These are phyloP conservation scores for Trypethelium eluteriae DNA, from an alignment of 495 filamentous ascomycete species.

Conservation along the genomic window DNA sequence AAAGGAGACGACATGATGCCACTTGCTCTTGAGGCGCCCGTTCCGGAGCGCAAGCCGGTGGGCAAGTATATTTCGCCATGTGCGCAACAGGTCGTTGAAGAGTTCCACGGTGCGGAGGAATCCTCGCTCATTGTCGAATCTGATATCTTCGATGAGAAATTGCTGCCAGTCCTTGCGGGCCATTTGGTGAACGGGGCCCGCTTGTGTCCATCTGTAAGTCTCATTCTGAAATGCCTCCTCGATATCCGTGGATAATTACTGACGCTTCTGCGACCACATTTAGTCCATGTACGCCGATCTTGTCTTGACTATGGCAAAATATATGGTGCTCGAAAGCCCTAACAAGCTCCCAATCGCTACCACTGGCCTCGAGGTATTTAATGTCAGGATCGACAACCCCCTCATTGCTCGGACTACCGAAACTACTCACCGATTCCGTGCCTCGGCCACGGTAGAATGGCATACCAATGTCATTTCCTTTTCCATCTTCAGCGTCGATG, in stretches of 20 bases:
- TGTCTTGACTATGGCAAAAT: constrained; percentile 18
- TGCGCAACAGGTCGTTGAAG: constrained; percentile 30
- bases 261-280: background rate
- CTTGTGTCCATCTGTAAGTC: constrained; percentile 18
- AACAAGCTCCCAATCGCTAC: constrained; percentile 23
- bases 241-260: background rate
- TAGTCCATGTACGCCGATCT: constrained; percentile 24
- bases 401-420: too few species aligned
- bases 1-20: background rate
- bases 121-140: constrained; percentile 14
- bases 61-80: too few species aligned
- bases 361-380: constrained; percentile 6
- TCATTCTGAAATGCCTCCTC: too few species aligned
- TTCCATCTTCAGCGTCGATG: too few species aligned
- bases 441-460: too few species aligned
- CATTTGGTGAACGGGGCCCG: constrained; percentile 22
- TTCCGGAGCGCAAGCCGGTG: too few species aligned
- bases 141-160: constrained; percentile 6
- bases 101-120: constrained; percentile 14
- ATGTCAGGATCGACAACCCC: too few species aligned
- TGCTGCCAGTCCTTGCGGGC: constrained; percentile 15
- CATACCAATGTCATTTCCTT: too few species aligned
- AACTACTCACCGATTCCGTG: too few species aligned
- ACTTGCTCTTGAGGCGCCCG: too few species aligned
- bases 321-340: constrained; percentile 6